Conservation (phyloP, 2,329 filamentous ascomycete species). For the Pseudofabraea citricarpa region DNA sequence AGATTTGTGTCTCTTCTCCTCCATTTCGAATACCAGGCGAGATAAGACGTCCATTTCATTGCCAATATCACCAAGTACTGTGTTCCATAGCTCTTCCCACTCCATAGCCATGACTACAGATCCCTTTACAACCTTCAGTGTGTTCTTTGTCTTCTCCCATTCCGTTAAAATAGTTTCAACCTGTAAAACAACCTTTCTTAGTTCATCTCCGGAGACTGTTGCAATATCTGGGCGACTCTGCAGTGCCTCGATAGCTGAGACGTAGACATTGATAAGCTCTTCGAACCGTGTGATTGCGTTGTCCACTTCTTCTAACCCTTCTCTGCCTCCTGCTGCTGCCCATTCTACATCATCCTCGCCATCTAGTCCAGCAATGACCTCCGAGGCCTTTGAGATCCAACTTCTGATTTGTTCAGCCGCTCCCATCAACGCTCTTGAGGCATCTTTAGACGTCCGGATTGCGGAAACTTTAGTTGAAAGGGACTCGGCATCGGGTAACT, state of each 20-base stretch:
- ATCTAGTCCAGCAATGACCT: constrained; percentile 83
- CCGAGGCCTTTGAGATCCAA: constrained; percentile 90
- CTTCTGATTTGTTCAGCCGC: constrained; percentile 88
- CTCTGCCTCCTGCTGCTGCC: constrained; percentile 82
- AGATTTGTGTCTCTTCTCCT: constrained; percentile 84
- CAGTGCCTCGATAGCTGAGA: constrained; percentile 87
- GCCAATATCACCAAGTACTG: constrained; percentile 87
- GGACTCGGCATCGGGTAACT: constrained; percentile 79
- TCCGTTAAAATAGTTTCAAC: constrained; percentile 84
- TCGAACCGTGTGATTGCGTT: constrained; percentile 80
- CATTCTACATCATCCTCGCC: constrained; percentile 97
- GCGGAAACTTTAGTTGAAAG: constrained; percentile 79
- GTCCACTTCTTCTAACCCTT: constrained; percentile 70
- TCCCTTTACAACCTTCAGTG: constrained; percentile 73
- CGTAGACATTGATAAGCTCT: constrained; percentile 84
- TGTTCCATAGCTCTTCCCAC: constrained; percentile 97
- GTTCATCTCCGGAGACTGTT: constrained; percentile 63
- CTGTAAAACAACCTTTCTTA: constrained; percentile 72
- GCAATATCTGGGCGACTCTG: constrained; percentile 74
- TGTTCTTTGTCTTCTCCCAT: constrained; percentile 77
- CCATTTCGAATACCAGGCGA: constrained; percentile 92
- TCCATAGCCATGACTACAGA: constrained; percentile 98
- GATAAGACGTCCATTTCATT: constrained; percentile 78
- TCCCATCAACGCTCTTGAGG: constrained; percentile 75
- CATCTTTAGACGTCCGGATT: constrained; percentile 80